Evolutionary conservation across 495 filamentous ascomycete species (phyloP).

Genomic region (Entonaema liquescens): DNA sequence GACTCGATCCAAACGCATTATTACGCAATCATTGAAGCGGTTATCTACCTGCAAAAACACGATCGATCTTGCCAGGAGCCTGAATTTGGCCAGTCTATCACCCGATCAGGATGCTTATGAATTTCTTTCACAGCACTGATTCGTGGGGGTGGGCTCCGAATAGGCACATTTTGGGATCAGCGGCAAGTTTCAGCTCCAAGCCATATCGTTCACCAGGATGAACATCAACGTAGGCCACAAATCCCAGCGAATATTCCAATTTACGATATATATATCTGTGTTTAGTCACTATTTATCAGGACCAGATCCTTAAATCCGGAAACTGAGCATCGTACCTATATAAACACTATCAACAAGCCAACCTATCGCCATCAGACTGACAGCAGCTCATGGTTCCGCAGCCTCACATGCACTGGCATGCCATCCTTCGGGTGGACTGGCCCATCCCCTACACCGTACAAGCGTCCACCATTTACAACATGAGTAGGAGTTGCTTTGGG

Average conservation of each 20-base stretch:
- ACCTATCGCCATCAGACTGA: background rate
- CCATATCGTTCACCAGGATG: too few relatives aligned
- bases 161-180: too few relatives aligned
- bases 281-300: background rate
- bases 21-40: too few relatives aligned
- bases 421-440: conserved; percentile 48
- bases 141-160: too few relatives aligned
- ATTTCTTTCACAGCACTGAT: too few relatives aligned
- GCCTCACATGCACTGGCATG: conserved; percentile 41
- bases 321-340: background rate
- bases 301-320: background rate
- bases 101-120: too few relatives aligned
- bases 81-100: too few relatives aligned
- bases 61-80: too few relatives aligned
- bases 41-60: too few relatives aligned
- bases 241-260: background rate
- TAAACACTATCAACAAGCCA: background rate
- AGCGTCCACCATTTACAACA: conserved; percentile 43
- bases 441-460: conserved; percentile 42
- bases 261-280: background rate
- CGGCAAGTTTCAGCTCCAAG: too few relatives aligned
- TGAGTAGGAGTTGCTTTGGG: conserved; percentile 34
- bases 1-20: too few relatives aligned
- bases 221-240: background rate
- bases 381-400: conserved; percentile 23